A percentile compares a stretch with the other conserved stretches of the same genome.
phyloP scores from a whole-genome alignment of 306 rosid species.

The Sechiopsis laciniata region DNA sequence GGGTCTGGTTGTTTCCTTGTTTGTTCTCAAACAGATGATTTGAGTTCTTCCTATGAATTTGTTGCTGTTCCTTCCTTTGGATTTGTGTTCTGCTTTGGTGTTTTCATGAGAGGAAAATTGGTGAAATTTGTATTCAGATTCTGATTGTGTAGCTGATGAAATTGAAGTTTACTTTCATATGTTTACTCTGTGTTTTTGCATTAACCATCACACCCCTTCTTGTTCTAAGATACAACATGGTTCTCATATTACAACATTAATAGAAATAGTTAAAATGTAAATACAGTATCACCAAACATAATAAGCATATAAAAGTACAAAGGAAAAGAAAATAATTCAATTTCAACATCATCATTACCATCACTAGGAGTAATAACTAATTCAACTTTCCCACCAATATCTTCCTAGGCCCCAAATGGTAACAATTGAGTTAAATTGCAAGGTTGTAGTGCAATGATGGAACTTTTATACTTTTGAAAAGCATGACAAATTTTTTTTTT shows the following conservation, averaged over 20 bases:
- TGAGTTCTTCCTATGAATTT: background rate
- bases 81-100: background rate
- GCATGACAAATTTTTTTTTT: background rate
- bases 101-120: background rate
- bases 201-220: background rate
- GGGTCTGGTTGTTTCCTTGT: constrained; percentile 7
- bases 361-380: background rate
- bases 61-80: background rate
- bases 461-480: background rate
- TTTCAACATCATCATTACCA: too few species aligned
- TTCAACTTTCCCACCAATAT: background rate
- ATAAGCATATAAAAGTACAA: background rate
- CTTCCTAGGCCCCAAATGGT: background rate
- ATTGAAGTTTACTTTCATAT: background rate
- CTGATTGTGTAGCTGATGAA: background rate
- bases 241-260: background rate
- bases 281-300: background rate
- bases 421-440: background rate
- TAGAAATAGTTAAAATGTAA: background rate
- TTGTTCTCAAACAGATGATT: constrained; percentile 15
- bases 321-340: too few species aligned
- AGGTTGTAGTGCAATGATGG: background rate
- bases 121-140: background rate
- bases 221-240: background rate
- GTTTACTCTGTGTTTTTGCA: background rate